phyloP scores from a whole-genome alignment of 2,329 filamentous ascomycete genomes.

The Trichoderma sp. region DNA sequence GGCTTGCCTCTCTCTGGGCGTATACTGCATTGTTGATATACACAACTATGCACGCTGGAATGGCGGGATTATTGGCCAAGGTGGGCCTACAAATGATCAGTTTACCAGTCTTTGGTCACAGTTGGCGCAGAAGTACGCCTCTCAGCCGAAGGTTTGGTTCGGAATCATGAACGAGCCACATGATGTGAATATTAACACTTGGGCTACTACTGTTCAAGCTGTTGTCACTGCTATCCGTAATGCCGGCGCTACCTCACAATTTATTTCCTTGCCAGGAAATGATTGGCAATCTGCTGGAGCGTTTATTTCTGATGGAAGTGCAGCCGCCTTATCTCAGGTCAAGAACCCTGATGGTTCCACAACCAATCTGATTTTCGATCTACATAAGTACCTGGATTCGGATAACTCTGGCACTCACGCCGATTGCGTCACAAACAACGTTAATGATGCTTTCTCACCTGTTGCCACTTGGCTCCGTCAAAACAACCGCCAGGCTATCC shows the following conservation, averaged over 20 bases:
- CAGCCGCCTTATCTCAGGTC: slow-evolving; percentile 50
- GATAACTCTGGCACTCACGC: slow-evolving; percentile 53
- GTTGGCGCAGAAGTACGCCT: slow-evolving; percentile 43
- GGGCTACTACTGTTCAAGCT: slow-evolving; percentile 60
- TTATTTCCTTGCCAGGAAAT: slow-evolving; percentile 64
- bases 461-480: slow-evolving; percentile 42
- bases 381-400: slow-evolving; percentile 59
- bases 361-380: slow-evolving; percentile 54
- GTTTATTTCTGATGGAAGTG: slow-evolving; percentile 49
- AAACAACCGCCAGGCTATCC: slow-evolving; percentile 12
- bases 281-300: slow-evolving; percentile 52
- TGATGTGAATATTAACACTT: slow-evolving; percentile 53
- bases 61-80: slow-evolving; percentile 62
- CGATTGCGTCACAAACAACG: slow-evolving; percentile 52
- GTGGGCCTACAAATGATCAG: slow-evolving; percentile 59
- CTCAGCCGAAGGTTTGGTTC: slow-evolving; percentile 59
- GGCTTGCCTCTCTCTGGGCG: slow-evolving; percentile 53
- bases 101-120: slow-evolving; percentile 59
- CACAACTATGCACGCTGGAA: slow-evolving; percentile 61
- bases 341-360: slow-evolving; percentile 57
- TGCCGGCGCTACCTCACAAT: slow-evolving; percentile 53
- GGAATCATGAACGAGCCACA: slow-evolving; percentile 70
- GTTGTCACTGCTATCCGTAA: slow-evolving; percentile 63
- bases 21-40: slow-evolving; percentile 57
- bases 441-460: slow-evolving; percentile 43